Evolutionary conservation across 306 rosid genomes (phyloP).

Genomic region (Geum urbanum): DNA sequence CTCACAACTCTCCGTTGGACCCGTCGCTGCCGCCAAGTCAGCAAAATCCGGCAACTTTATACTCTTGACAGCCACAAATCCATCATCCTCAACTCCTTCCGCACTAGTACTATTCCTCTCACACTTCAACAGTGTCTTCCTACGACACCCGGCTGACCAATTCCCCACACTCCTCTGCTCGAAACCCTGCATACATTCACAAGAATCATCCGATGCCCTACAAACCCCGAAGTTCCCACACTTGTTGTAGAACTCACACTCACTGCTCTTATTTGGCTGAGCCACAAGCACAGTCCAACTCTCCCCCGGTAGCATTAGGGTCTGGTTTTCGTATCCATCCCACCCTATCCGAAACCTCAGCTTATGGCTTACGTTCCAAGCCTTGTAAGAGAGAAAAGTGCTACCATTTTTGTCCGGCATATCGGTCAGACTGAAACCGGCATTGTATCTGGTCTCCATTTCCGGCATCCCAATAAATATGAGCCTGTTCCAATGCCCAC

Average conservation of each 20-base stretch:
- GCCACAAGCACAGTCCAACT: conserved; percentile 36
- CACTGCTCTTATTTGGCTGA: conserved; percentile 36
- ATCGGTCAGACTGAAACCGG: conserved; percentile 45
- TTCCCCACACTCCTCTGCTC: conserved; percentile 26
- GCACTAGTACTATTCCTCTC: conserved; percentile 24
- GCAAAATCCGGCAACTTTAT: conserved; percentile 78
- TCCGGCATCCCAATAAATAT: conserved; percentile 45
- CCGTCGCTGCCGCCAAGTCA: neutral
- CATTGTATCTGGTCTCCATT: conserved; percentile 30
- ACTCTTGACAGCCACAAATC: conserved; percentile 26
- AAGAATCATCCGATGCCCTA: conserved; percentile 26
- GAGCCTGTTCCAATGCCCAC: conserved; percentile 71
- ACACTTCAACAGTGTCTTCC: conserved; percentile 44
- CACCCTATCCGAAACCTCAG: conserved; percentile 53
- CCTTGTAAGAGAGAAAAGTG: conserved; percentile 30
- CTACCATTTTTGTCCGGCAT: conserved; percentile 6
- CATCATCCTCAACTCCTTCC: conserved; percentile 49
- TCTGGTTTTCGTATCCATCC: conserved; percentile 58
- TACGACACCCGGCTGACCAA: conserved; percentile 59
- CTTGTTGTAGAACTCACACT: conserved; percentile 59
- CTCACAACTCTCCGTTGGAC: conserved; percentile 25
- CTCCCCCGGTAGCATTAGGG: conserved; percentile 28
- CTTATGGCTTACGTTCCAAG: conserved; percentile 12
- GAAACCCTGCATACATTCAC: conserved; percentile 63
- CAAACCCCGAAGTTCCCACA: conserved; percentile 70